Evolutionary conservation across 257 asterid genomes (phyloP), one percentile per base, ranked within the genome.

Genomic region (Voacanga thouarsii): DNA sequence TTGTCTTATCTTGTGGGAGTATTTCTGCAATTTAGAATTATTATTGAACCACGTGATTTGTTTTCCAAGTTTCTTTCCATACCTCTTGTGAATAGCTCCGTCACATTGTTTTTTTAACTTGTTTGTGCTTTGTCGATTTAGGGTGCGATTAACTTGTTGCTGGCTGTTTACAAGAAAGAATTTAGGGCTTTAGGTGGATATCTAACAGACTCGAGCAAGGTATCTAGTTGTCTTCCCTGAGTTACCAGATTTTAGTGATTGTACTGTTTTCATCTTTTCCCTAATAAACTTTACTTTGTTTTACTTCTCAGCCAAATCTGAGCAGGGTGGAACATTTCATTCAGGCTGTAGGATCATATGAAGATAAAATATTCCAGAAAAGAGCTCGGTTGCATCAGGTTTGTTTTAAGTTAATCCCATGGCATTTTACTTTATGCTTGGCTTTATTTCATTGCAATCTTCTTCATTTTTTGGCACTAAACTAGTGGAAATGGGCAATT

Each of bases 91-190:
- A 23, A 71, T n/a, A 61, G 45, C 73, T 3, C 3, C n/a, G 19
- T 0, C 21, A 30, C 23, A 21, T 72, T 14, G 55, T 71, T 71
- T 56, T 76, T 82, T 65, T 79, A 43, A 78, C 79, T 57, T 14
- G 63, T 72, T 43, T 80, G 16, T 81, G 75, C 69, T 82, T 64
- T 49, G 77, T 71, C 53, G 79, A 26, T 80, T 77, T 55, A 95
- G 99, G 99, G 99, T 79, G 99, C 99, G 60, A 95, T 95, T 77
- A 95, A 95, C 86, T 88, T 95, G 88, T 88, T 95, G 77, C 85
- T 95, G 87, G 98, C 98, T 80, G 96, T 95, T 75, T 95, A 95
- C 79, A 95, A 95, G 84, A 95, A 92, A 86, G 99, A 95, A 84
- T 86, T 95, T 72, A 83, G 83, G 85, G 87, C 78, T 75, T 47